Evolutionary conservation across 2,329 filamentous ascomycete genomes (phyloP), one percentile per base, ranked within the genome.

Genomic region (Alternaria alternata): DNA sequence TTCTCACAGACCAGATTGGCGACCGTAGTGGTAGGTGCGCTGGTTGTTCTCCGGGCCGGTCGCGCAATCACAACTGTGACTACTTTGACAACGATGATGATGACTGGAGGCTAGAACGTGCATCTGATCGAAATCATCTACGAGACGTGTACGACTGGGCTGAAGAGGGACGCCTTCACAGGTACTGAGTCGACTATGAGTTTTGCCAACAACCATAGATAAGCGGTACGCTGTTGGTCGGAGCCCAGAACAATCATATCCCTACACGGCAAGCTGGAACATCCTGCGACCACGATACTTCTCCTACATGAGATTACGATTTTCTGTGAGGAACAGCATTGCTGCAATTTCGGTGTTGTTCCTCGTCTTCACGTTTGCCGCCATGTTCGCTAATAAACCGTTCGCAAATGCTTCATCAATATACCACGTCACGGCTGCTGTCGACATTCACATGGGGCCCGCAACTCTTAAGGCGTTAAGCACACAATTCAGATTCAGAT

Each of bases 71-170:
- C 38, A 26, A 48, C 32, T 24, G 32, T 34, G 49, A 44, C 30
- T 43, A 57, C 46, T 63, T 54, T 26, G 51, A 54, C 28, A 22
- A 55, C 22, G 61, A 63, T 9, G 36, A 39, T 39, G 46, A 49
- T 68, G 62, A 65, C 46, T 36, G 26, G 63, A 62, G 54, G 41
- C 57, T 42, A 51, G 49, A 20, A 46, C 44, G 34, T 62, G 60
- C 54, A 57, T 51, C 55, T 30, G 63, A 59, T 47, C 59, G 57
- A 20, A 67, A 59, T 34, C 62, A 64, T 43, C 44, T 55, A 32
- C 61, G 69, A 20, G 72, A 71, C 9, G 48, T 66, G 34, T 61
- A 57, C 39, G 28, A 60, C 12, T 70, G 67, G 63, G 54, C 61
- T 32, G 63, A 70, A 49, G 41, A 61, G 20, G 68, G 53, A 52